These are phyloP conservation scores for Bisporella sp. DNA, from an alignment of 2,329 filamentous ascomycete species.

Conservation along the genomic window DNA sequence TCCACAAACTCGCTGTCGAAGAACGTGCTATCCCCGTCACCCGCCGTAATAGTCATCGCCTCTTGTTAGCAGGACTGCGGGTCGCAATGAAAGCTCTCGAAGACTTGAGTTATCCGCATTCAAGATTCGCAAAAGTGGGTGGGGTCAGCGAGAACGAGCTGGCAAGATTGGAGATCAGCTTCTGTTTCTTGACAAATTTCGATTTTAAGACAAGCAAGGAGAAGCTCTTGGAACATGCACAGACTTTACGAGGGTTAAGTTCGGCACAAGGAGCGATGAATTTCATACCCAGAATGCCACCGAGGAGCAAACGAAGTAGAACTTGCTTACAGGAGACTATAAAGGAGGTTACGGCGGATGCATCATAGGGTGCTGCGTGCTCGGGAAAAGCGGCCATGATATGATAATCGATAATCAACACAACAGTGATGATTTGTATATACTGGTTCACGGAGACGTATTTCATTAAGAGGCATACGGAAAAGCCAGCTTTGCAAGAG, in stretches of 20 bases:
- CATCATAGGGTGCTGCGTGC: neutral
- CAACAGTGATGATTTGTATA: too few relatives aligned
- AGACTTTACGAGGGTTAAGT: slow-evolving; percentile 30
- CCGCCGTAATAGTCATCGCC: slow-evolving; percentile 74
- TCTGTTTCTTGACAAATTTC: slow-evolving; percentile 81
- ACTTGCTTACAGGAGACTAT: slow-evolving; percentile 18
- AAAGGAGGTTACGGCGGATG: slow-evolving; percentile 21
- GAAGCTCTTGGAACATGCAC: slow-evolving; percentile 44
- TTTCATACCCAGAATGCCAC: slow-evolving; percentile 22
- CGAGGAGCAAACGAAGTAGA: slow-evolving; percentile 17
- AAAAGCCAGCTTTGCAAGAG: too few relatives aligned
- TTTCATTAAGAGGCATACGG: too few relatives aligned
- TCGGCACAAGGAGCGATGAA: slow-evolving; percentile 26
- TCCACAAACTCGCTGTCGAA: slow-evolving; percentile 71
- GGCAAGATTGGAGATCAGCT: slow-evolving; percentile 79
- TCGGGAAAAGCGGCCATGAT: too few relatives aligned
- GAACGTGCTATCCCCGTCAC: slow-evolving; percentile 77
- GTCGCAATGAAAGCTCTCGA: slow-evolving; percentile 95
- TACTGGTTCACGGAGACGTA: too few relatives aligned
- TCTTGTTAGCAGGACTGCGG: slow-evolving; percentile 75
- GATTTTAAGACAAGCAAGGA: slow-evolving; percentile 61
- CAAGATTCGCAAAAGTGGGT: slow-evolving; percentile 77
- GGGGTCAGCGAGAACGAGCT: slow-evolving; percentile 80
- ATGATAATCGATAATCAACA: too few relatives aligned
- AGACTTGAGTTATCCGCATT: slow-evolving; percentile 81